Conservation (phyloP, 768 basidiomycete species). For the Panaeolus cyanescens region DNA sequence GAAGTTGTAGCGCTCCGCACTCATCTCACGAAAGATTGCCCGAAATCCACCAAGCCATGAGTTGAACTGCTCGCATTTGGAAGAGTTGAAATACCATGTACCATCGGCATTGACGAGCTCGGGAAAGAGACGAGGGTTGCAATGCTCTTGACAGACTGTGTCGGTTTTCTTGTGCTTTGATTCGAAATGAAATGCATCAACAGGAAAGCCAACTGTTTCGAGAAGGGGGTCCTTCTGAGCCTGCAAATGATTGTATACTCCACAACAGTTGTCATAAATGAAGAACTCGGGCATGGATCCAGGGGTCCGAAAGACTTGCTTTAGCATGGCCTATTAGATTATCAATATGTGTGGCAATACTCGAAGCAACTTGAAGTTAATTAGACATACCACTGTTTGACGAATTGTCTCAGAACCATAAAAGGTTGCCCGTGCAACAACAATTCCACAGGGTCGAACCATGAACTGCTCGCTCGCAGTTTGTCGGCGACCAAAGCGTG, state of each 20-base stretch:
- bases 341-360: not conserved
- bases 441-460: conserved; percentile 6
- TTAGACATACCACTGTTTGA: not conserved
- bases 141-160: conserved; percentile 17
- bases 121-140: too few relatives aligned
- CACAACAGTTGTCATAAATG: too few relatives aligned
- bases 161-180: conserved; percentile 20
- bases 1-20: conserved; percentile 27
- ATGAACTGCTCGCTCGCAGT: conserved; percentile 10
- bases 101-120: conserved; percentile 12
- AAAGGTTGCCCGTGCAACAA: conserved; percentile 7
- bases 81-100: conserved; percentile 31
- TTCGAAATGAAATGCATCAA: conserved; percentile 26
- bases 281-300: conserved; percentile 20
- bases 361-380: not conserved
- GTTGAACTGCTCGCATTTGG: conserved; percentile 18
- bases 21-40: conserved; percentile 32
- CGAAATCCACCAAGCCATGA: conserved; percentile 30
- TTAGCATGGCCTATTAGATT: conserved; percentile 9
- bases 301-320: conserved; percentile 11
- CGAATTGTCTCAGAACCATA: conserved; percentile 1
- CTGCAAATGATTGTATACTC: too few relatives aligned
- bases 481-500: conserved; percentile 1
- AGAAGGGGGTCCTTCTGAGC: conserved; percentile 15
- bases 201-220: conserved; percentile 16